A percentile compares a stretch with the other conserved stretches of the same genome.
These are phyloP conservation scores for Erodium chrysanthum DNA, from an alignment of 441 rosid species.

Conservation along the genomic window DNA sequence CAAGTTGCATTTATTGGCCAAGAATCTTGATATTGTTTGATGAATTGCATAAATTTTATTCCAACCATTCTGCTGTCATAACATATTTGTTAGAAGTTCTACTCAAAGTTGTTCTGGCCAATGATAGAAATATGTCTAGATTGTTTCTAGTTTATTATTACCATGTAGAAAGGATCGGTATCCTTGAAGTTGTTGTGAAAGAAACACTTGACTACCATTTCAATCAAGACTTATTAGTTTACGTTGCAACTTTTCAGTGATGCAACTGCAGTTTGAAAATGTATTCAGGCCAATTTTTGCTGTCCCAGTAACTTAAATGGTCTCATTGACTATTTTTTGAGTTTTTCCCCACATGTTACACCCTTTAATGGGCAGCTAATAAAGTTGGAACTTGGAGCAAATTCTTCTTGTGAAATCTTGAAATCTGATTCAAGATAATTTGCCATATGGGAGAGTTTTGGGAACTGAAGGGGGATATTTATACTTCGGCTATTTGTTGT, in stretches of 20 bases:
- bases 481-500: background rate
- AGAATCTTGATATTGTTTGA: background rate
- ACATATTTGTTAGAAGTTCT: background rate
- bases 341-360: background rate
- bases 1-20: background rate
- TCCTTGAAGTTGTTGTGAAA: conserved; percentile 1
- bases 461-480: background rate
- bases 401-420: background rate
- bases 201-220: background rate
- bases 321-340: background rate
- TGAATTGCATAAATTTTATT: background rate
- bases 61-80: background rate
- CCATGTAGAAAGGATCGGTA: background rate
- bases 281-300: background rate
- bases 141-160: background rate
- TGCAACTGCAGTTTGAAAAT: background rate
- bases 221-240: background rate
- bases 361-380: background rate
- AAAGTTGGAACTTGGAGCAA: background rate
- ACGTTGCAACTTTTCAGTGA: background rate
- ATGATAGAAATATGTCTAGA: background rate
- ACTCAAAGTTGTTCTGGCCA: background rate
- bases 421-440: background rate
- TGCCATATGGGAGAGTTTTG: background rate
- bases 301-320: background rate